Base-by-base conservation (phyloP, 257 asterid species). In the Solanum megistacrolobum region DNA sequence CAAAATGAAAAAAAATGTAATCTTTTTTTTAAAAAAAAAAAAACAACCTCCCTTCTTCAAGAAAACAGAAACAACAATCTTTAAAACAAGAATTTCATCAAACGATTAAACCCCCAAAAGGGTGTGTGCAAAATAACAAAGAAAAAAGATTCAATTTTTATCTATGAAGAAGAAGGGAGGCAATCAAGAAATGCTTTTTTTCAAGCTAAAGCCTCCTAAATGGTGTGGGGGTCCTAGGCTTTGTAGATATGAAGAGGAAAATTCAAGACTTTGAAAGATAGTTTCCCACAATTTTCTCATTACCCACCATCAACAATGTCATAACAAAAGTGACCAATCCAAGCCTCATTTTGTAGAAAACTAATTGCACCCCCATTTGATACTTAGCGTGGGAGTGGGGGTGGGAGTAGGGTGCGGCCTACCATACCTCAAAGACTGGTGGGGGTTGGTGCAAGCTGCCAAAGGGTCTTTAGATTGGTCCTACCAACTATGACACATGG, bases 11-110 rank as follows among this genome's bases (percentile, higher is more conserved):
- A 20, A 25, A 52, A 16, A 27, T 31, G 29, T 35, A 52, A 60
- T 9, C 13, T 23, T 34, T 23, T 38, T 41, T 48, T 14, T 5
- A 29, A 7, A 16, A 4, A 23, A 10, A 16, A 25, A n/a, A 9
- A 4, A 62, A 13, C 10, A 25, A 12, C 76, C 81, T 41, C 62
- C 96, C 96, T 94, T 92, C 96, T 94, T 58, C 92, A 85, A 90
- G 90, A 86, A 88, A 88, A 90, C 83, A 73, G 83, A 95, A 96
- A 93, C 93, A 96, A 92, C 96, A 90, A 35, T 52, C 94, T 87
- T 32, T 31, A 85, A 18, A 90, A 79, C 89, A 76, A 91, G 75
- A 87, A 60, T 18, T n/a, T 81, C 41, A 48, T 81, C 41, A 81
- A 81, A 46, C 11, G 32, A 81, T 81, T 48, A 81, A 81, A 81